These are phyloP conservation scores for Amphicarpaea edgeworthii DNA, from an alignment of 306 rosid genomes.

Conservation along the genomic window DNA sequence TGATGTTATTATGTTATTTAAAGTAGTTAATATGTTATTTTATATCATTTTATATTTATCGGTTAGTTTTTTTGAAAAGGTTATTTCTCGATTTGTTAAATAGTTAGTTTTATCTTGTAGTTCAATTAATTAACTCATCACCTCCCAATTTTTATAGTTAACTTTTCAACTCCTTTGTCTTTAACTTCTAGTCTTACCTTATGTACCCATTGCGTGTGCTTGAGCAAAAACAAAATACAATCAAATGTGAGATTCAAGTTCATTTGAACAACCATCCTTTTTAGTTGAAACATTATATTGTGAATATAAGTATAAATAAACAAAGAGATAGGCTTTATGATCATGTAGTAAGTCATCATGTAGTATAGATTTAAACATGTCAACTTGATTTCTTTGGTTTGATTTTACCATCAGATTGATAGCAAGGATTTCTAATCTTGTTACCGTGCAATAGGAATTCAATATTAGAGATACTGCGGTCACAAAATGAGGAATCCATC, in stretches of 20 bases:
- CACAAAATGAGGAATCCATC: too few species aligned
- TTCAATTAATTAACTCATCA: background rate
- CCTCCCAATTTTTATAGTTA: background rate
- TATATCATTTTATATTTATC: background rate
- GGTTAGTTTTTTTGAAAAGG: too few species aligned
- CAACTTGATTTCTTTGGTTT: background rate
- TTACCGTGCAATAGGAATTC: too few species aligned
- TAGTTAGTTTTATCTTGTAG: too few species aligned
- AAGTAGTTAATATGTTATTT: too few species aligned
- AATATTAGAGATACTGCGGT: too few species aligned
- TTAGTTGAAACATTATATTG: background rate
- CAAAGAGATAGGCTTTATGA: background rate
- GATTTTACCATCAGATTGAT: background rate
- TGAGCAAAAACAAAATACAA: background rate
- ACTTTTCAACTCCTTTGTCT: background rate
- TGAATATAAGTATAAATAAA: background rate
- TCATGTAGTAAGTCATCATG: background rate
- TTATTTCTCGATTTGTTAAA: too few species aligned
- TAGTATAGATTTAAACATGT: background rate
- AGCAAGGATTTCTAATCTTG: too few species aligned
- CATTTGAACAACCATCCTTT: background rate
- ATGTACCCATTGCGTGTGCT: background rate
- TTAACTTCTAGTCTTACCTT: background rate
- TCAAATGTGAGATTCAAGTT: background rate
- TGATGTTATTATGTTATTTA: too few species aligned